phyloP scores from a whole-genome alignment of 257 asterid genomes.

The Phtheirospermum japonicum region DNA sequence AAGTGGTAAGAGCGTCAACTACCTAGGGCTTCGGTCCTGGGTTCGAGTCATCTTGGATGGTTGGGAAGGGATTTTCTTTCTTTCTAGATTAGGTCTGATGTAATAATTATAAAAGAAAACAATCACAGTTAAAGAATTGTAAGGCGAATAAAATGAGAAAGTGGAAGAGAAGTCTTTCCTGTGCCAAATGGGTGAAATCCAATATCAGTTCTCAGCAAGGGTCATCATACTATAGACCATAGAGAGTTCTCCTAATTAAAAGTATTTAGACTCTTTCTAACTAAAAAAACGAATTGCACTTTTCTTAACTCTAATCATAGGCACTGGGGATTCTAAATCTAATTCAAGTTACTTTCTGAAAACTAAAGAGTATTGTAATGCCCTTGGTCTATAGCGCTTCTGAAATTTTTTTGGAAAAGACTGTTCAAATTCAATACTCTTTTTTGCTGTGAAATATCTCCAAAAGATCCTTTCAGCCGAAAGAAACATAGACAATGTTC shows the following conservation, averaged over 20 bases:
- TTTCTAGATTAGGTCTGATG: too few relatives aligned
- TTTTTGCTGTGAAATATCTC: conserved; percentile 17
- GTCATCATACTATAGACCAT: conserved; percentile 11
- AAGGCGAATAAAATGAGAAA: conserved; percentile 5
- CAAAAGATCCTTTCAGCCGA: conserved; percentile 9
- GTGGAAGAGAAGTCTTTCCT: conserved; percentile 1
- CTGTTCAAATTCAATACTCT: neutral
- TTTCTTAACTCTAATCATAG: neutral
- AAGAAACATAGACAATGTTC: neutral
- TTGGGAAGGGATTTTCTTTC: too few relatives aligned
- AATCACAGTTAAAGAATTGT: too few relatives aligned
- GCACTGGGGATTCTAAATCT: neutral
- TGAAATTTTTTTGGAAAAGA: neutral
- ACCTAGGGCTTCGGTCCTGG: too few relatives aligned
- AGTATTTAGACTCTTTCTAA: neutral
- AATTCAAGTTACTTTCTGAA: neutral
- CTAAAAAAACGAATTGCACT: neutral
- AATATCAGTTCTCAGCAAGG: conserved; percentile 2
- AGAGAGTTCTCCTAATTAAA: conserved; percentile 3
- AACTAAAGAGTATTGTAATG: neutral
- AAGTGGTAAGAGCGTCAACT: too few relatives aligned
- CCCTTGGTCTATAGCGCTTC: conserved; percentile 5
- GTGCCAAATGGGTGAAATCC: neutral
- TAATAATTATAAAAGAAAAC: too few relatives aligned
- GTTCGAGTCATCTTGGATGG: too few relatives aligned